phyloP scores from a whole-genome alignment of 768 basidiomycete species.

The Boletus subcaerulescens region DNA sequence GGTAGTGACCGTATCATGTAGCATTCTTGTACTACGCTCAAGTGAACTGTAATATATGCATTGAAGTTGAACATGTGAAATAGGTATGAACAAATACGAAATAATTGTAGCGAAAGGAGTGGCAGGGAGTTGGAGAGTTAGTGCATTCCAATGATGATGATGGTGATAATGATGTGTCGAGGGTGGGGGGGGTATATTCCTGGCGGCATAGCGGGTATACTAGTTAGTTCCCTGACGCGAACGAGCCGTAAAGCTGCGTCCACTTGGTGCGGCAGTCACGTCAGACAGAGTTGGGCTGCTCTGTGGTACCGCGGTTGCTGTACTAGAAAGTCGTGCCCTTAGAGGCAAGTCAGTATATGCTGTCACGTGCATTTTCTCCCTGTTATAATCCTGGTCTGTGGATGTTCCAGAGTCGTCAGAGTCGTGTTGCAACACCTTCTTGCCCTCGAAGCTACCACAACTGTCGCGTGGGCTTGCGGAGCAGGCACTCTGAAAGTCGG shows the following conservation, averaged over 20 bases:
- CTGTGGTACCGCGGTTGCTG: constrained; percentile 48
- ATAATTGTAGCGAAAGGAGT: constrained; percentile 17
- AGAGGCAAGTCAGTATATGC: constrained; percentile 35
- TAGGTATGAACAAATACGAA: constrained; percentile 23
- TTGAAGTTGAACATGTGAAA: constrained; percentile 22
- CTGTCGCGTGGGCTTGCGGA: constrained; percentile 71
- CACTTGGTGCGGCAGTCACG: constrained; percentile 32
- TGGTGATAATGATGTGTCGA: constrained; percentile 16
- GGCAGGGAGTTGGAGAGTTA: constrained; percentile 12
- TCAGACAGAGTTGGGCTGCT: constrained; percentile 40
- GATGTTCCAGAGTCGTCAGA: constrained; percentile 32
- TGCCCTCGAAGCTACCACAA: constrained; percentile 46
- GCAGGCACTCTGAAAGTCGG: constrained; percentile 86
- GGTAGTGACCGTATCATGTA: constrained; percentile 17
- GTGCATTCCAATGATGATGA: constrained; percentile 17
- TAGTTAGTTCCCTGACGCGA: constrained; percentile 19
- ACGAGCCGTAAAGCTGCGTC: constrained; percentile 22
- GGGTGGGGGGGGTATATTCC: constrained; percentile 27
- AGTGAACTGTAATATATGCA: constrained; percentile 25
- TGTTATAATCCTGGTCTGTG: constrained; percentile 31
- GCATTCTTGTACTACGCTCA: constrained; percentile 24
- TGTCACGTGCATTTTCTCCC: constrained; percentile 27
- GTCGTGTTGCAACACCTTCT: constrained; percentile 19
- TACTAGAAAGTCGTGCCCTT: constrained; percentile 57
- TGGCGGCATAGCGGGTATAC: constrained; percentile 11